These are phyloP conservation scores for Termitomyces sp. DNA, from an alignment of 768 basidiomycete genomes.

Conservation along the genomic window DNA sequence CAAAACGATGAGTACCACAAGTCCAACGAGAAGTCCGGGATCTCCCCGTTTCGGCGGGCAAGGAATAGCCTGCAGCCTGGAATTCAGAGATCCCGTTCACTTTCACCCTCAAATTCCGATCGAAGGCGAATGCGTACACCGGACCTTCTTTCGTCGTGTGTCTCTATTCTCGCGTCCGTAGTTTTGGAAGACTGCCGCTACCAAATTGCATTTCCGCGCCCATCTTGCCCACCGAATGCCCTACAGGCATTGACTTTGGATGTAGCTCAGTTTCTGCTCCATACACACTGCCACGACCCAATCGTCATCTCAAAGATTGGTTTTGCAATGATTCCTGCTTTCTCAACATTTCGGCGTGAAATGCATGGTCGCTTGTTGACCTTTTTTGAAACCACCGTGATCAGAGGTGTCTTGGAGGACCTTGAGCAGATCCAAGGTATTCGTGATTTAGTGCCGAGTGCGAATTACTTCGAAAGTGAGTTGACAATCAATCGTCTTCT, in stretches of 20 bases:
- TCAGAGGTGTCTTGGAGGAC: slow-evolving; percentile 51
- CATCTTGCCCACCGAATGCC: slow-evolving; percentile 66
- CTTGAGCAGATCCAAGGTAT: slow-evolving; percentile 34
- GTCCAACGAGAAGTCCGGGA: slow-evolving; percentile 21
- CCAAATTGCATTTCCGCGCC: slow-evolving; percentile 53
- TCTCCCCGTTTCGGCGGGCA: slow-evolving; percentile 44
- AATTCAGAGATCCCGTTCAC: slow-evolving; percentile 48
- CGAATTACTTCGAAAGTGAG: slow-evolving; percentile 11
- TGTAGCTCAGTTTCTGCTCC: slow-evolving; percentile 63
- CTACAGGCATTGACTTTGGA: slow-evolving; percentile 73
- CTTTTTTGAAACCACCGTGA: slow-evolving; percentile 64
- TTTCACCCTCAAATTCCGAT: slow-evolving; percentile 45
- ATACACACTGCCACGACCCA: slow-evolving; percentile 48
- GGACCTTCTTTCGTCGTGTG: slow-evolving; percentile 55
- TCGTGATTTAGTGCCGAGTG: slow-evolving; percentile 2
- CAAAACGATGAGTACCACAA: slow-evolving; percentile 14
- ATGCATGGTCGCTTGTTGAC: slow-evolving; percentile 62
- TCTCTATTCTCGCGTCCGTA: slow-evolving; percentile 58
- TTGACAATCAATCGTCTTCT: background rate
- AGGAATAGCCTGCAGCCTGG: slow-evolving; percentile 38
- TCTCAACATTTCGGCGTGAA: slow-evolving; percentile 58
- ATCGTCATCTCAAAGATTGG: slow-evolving; percentile 55
- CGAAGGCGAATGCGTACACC: slow-evolving; percentile 33
- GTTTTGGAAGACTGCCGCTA: slow-evolving; percentile 72
- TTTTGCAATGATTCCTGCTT: slow-evolving; percentile 70